These are phyloP conservation scores for Pseudovirgaria hyperparasitica DNA, from an alignment of 2,329 filamentous ascomycete genomes.

Conservation along the genomic window DNA sequence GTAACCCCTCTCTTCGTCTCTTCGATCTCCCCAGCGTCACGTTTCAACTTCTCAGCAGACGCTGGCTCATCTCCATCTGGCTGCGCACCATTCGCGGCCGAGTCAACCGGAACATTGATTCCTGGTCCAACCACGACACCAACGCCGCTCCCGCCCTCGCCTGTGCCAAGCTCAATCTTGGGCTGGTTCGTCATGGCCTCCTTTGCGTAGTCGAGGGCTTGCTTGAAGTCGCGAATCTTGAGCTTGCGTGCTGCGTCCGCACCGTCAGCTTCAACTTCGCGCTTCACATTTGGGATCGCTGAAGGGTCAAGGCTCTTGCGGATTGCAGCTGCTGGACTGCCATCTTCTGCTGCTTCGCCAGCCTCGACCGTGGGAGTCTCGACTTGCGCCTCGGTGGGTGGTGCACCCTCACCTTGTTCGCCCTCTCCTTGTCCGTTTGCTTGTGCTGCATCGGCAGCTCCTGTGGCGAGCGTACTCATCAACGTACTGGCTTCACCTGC, in stretches of 20 bases:
- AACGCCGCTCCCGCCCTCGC: slow-evolving; percentile 28
- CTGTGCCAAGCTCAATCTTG: slow-evolving; percentile 37
- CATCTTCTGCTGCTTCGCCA: not conserved
- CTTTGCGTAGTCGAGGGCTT: slow-evolving; percentile 34
- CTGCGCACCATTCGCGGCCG: slow-evolving; percentile 21
- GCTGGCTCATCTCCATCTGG: slow-evolving; percentile 3
- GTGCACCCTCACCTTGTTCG: slow-evolving; percentile 10
- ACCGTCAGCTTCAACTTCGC: slow-evolving; percentile 5
- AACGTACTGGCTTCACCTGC: slow-evolving; percentile 28
- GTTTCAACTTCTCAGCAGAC: too few relatives aligned
- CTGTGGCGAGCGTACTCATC: slow-evolving; percentile 33
- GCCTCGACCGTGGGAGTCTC: slow-evolving; percentile 1
- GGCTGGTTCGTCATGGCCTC: slow-evolving; percentile 33
- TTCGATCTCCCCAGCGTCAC: too few relatives aligned
- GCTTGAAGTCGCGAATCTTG: slow-evolving; percentile 35
- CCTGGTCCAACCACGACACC: slow-evolving; percentile 25
- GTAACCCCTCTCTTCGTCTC: too few relatives aligned
- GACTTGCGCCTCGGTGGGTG: not conserved
- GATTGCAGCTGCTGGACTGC: not conserved
- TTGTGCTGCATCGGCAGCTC: slow-evolving; percentile 17
- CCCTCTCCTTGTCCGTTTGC: slow-evolving; percentile 7
- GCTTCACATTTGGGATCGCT: slow-evolving; percentile 8
- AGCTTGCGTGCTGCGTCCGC: slow-evolving; percentile 24
- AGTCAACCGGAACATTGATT: slow-evolving; percentile 23
- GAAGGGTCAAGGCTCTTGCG: not conserved